Base-by-base conservation (phyloP, 306 rosid genomes). In the Trifolium repens region DNA sequence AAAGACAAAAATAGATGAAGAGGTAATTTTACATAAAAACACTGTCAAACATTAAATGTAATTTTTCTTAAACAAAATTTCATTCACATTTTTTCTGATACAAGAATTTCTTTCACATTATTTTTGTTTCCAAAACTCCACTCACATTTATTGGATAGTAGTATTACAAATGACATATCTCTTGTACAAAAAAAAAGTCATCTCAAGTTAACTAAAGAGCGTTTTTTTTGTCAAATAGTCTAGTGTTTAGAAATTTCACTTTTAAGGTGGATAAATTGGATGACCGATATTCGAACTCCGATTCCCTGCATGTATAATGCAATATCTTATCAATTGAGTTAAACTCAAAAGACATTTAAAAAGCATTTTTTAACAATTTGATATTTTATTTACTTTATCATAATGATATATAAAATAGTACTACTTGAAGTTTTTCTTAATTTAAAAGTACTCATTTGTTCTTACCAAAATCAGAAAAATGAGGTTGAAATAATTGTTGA, bases 381-480 rank as follows among this genome's bases (percentile, higher is more conserved):
- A 22, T 22, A 1, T 22, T 22, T 22, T 22, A 22, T 22, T 88
- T 77, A 84, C 81, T 72, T 84, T 72, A 84, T 78, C 67, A 69
- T 71, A 71, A 74, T 70, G 19, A 86, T 85, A 62, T 17, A 83
- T 91, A 79, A 85, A 87, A 87, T 62, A 87, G 65, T 64, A 68
- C 58, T 83, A 75, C 61, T 52, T 79, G 73, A 7, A 67, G 67
- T 61, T 61, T 60, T 66, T 76, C 74, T 83, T 71, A 60, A 86
- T 80, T 80, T 62, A 77, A 84, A 83, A 84, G 71, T 58, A 83
- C 39, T 44, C 19, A 13, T 4, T 47, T 73, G 70, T 71, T 68
- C 8, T 76, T 73, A 82, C 82, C 74, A 87, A 74, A 80, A 34
- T 57, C 14, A 73, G 74, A 78, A 81, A 66, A 68, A 78, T 15